These are phyloP conservation scores for Phialophora verrucosa DNA, from an alignment of 2,329 filamentous ascomycete genomes.

Conservation along the genomic window DNA sequence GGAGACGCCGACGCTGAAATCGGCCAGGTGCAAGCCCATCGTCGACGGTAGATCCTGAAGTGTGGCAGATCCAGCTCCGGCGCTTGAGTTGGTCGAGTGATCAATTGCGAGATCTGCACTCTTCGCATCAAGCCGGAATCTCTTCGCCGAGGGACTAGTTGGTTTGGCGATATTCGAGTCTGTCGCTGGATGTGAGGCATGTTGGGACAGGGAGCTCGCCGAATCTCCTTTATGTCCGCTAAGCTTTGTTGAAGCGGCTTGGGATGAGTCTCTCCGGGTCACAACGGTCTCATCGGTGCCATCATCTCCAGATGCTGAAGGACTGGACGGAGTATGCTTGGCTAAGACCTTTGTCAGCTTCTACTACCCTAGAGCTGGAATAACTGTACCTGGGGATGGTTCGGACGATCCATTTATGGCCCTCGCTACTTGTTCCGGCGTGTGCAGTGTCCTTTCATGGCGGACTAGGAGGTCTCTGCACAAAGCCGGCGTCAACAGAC, in stretches of 20 bases:
- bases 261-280: neutral
- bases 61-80: neutral
- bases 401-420: conserved; percentile 8
- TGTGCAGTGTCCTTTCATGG: conserved; percentile 45
- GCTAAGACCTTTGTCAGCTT: conserved; percentile 9
- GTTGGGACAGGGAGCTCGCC: neutral
- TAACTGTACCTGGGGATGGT: conserved; percentile 9
- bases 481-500: conserved; percentile 12
- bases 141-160: neutral
- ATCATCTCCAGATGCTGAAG: conserved; percentile 5
- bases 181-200: neutral
- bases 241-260: neutral
- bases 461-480: conserved; percentile 46
- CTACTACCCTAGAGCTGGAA: neutral
- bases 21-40: conserved; percentile 21
- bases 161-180: neutral
- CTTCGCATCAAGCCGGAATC: neutral
- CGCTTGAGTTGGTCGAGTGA: neutral
- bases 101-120: neutral
- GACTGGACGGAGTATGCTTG: conserved; percentile 3
- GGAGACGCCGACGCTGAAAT: conserved; percentile 24
- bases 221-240: neutral
- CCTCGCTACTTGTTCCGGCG: conserved; percentile 39
- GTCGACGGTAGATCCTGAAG: neutral
- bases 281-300: conserved; percentile 4